Base-by-base conservation (phyloP, 1,139 yeast genomes). In the Geotrichum phurueaensis region DNA sequence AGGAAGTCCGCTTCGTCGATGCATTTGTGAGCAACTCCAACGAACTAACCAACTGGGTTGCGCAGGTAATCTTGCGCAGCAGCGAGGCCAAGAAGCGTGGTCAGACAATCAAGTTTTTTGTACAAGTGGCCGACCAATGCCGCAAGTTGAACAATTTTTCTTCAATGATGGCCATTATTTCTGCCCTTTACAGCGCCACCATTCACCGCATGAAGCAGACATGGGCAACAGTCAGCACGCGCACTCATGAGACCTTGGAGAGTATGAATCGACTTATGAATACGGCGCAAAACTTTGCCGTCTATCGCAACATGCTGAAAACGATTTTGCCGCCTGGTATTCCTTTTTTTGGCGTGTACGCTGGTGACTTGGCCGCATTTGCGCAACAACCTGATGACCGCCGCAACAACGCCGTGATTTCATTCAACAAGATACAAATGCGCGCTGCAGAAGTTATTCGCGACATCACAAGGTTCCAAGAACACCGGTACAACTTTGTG, bases 91-190 rank as follows among this genome's bases (percentile, higher is more conserved):
- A 84, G 65, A 83, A 83, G 66, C 80, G 99, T 66, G 90, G 89
- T 1, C 83, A 79, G 56, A 76, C 84, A 9, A 83, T 92, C 63
- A 80, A 86, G 61, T 89, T 83, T 71, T 90, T 90, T 71, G 88
- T 92, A 54, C 82, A 81, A 54, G 89, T 89, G 47, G 96, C 97
- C 0, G 92, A 87, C 65, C 82, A 84, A 67, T 85, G 96, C 69
- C 80, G 89, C 33, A 82, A 79, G 62, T 77, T 88, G 67, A 89
- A 89, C 69, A 92, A 92, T 72, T 92, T 85, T 70, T 87, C 96
- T 3, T 85, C 96, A 12, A 88, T 92, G 96, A 92, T 97, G 4
- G 97, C 97, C 0, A 85, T 92, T 54, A 83, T 91, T 25, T 87
- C 96, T 50, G 96, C 96, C 0, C 76, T 92, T 54, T 86, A 87